Percentiles rank a stretch among this genome's conserved stretches.
Evolutionary conservation across 352 stramenopile genomes (phyloP).

Genomic region (Phytophthora megakarya): DNA sequence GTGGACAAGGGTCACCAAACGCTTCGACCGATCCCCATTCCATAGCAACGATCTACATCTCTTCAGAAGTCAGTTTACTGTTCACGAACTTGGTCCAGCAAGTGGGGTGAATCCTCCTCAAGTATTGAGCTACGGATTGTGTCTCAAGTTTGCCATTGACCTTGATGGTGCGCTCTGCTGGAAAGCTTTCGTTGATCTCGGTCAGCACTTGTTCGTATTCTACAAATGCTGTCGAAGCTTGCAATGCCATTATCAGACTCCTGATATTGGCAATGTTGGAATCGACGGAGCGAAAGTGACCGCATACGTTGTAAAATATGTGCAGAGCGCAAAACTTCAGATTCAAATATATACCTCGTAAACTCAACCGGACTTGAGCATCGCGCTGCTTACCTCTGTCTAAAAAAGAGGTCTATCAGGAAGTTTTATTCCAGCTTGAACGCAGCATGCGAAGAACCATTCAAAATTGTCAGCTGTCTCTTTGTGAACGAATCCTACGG

Average conservation of each 20-base stretch:
- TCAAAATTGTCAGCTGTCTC: slow-evolving; percentile 21
- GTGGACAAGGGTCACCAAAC: background rate
- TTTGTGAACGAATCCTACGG: slow-evolving; percentile 1
- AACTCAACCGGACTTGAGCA: slow-evolving; percentile 2
- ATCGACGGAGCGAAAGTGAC: slow-evolving; percentile 7
- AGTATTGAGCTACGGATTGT: slow-evolving; percentile 2
- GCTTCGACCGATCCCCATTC: background rate
- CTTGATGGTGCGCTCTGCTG: background rate
- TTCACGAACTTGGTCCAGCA: slow-evolving; percentile 17
- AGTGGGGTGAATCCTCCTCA: slow-evolving; percentile 9
- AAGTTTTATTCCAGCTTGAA: slow-evolving; percentile 4
- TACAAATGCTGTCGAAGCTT: background rate
- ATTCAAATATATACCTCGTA: background rate
- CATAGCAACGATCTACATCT: background rate
- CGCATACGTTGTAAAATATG: slow-evolving; percentile 24
- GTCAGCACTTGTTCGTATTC: background rate
- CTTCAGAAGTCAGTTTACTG: background rate
- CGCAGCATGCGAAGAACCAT: slow-evolving; percentile 18
- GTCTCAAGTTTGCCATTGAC: no score
- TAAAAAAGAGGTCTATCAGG: slow-evolving; percentile 1
- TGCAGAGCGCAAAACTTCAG: slow-evolving; percentile 12
- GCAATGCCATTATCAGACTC: background rate
- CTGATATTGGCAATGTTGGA: slow-evolving; percentile 5
- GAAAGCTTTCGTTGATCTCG: background rate
- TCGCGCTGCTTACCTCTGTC: slow-evolving; percentile 16